Conservation (phyloP, 2,329 filamentous ascomycete genomes). For the Diplodia intermedia region DNA sequence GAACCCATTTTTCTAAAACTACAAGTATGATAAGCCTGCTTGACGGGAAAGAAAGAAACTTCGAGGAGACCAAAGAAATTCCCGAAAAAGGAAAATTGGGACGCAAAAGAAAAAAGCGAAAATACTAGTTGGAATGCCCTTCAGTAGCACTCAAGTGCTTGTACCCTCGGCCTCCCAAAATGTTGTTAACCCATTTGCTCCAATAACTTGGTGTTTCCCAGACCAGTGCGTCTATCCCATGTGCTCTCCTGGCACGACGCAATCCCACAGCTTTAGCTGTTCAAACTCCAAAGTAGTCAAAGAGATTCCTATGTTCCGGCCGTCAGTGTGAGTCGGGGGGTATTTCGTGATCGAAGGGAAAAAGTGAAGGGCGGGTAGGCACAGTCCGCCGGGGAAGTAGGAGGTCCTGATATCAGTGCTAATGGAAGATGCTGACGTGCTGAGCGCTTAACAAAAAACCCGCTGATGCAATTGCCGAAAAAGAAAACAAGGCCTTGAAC, state of each 20-base stretch:
- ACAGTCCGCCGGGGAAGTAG: background rate
- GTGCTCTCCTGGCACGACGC: constrained; percentile 25
- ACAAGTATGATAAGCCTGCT: constrained; percentile 16
- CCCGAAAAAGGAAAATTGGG: background rate
- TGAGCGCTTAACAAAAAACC: constrained; percentile 11
- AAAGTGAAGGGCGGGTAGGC: constrained; percentile 2
- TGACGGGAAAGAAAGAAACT: background rate
- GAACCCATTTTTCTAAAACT: constrained; percentile 21
- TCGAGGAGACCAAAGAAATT: background rate
- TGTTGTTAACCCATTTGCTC: constrained; percentile 7
- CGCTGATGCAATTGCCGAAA: constrained; percentile 28
- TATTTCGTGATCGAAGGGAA: constrained; percentile 23
- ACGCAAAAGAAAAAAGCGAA: background rate
- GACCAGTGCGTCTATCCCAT: constrained; percentile 2
- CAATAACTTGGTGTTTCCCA: constrained; percentile 4
- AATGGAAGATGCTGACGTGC: constrained; percentile 20
- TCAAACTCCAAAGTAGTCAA: constrained; percentile 21
- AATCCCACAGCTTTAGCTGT: constrained; percentile 1
- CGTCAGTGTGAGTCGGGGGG: constrained; percentile 13
- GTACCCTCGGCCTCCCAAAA: background rate
- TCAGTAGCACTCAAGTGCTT: background rate
- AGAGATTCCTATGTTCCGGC: constrained; percentile 26
- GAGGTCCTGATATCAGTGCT: constrained; percentile 7
- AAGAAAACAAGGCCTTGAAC: constrained; percentile 17
- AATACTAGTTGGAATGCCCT: background rate